Conservation (phyloP, 2,329 filamentous ascomycete genomes). For the Podosphaera aphanis region DNA sequence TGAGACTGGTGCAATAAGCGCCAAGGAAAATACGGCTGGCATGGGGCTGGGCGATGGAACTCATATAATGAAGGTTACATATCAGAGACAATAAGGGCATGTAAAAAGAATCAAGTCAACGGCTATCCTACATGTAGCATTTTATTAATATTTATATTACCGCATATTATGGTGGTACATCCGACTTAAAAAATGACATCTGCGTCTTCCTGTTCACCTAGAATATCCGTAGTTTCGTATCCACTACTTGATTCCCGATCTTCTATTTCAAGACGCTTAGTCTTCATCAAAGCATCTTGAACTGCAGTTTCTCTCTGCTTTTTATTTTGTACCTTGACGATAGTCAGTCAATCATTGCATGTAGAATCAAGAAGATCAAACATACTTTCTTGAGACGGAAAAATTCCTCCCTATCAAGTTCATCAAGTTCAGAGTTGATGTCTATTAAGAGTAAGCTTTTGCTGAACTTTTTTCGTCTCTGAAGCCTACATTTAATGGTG, state of each 20-base stretch:
- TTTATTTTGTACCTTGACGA: slow-evolving; percentile 42
- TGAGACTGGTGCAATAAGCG: slow-evolving; percentile 70
- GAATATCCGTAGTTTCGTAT: slow-evolving; percentile 33
- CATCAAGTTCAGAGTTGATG: slow-evolving; percentile 95
- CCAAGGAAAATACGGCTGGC: slow-evolving; percentile 79
- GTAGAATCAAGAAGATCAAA: not conserved
- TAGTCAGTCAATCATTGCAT: slow-evolving; percentile 2
- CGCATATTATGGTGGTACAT: not conserved
- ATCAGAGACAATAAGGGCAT: slow-evolving; percentile 53
- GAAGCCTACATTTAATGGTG: slow-evolving; percentile 71
- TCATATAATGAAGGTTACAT: slow-evolving; percentile 80
- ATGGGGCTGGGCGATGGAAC: slow-evolving; percentile 53
- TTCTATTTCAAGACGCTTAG: slow-evolving; percentile 32
- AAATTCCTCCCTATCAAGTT: slow-evolving; percentile 93
- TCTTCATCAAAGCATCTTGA: slow-evolving; percentile 52
- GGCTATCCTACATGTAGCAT: too few species aligned
- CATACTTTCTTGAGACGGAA: slow-evolving; percentile 74
- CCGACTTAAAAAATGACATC: slow-evolving; percentile 56
- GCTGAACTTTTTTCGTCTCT: not conserved
- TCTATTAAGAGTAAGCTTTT: slow-evolving; percentile 24
- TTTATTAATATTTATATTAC: too few species aligned
- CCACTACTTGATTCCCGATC: slow-evolving; percentile 25
- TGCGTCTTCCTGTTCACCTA: slow-evolving; percentile 55
- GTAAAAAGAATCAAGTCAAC: too few species aligned
- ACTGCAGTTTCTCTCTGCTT: slow-evolving; percentile 56